Evolutionary conservation across 2,329 filamentous ascomycete genomes (phyloP).

Genomic region (Penicillium italicum): DNA sequence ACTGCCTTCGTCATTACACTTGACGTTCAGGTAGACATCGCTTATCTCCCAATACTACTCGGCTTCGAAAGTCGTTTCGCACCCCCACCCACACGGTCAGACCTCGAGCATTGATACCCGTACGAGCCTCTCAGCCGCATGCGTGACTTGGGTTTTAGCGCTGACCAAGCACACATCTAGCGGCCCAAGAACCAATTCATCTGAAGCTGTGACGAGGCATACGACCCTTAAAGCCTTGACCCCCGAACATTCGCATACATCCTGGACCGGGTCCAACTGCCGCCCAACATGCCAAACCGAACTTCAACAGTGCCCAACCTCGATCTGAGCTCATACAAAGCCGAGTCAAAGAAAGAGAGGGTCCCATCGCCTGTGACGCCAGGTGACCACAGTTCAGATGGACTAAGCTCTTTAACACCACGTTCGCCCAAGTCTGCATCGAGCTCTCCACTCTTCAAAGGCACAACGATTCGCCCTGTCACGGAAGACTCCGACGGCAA

Average conservation of each 20-base stretch:
- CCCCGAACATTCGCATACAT: background rate
- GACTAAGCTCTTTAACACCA: constrained; percentile 36
- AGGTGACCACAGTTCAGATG: constrained; percentile 35
- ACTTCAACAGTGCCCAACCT: constrained; percentile 37
- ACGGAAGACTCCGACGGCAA: constrained; percentile 35
- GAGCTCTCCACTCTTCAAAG: constrained; percentile 37
- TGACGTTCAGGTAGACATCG: background rate
- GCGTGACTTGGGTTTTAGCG: background rate
- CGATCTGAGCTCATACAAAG: constrained; percentile 35
- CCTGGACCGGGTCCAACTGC: background rate
- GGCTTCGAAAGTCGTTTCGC: background rate
- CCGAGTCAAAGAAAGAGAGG: constrained; percentile 29
- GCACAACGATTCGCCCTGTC: constrained; percentile 42
- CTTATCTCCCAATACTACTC: background rate
- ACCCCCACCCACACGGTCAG: background rate
- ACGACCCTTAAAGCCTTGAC: background rate
- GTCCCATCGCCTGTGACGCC: constrained; percentile 34
- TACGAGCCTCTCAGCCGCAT: constrained; percentile 5
- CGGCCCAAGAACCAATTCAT: background rate
- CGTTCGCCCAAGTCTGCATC: constrained; percentile 39
- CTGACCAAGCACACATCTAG: background rate
- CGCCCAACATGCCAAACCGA: constrained; percentile 36
- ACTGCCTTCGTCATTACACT: background rate
- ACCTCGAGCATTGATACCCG: constrained; percentile 1
- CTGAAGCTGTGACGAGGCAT: background rate